A percentile compares a stretch with the other conserved stretches of the same genome.
phyloP scores from a whole-genome alignment of 768 basidiomycete species.

The Trametes maxima region DNA sequence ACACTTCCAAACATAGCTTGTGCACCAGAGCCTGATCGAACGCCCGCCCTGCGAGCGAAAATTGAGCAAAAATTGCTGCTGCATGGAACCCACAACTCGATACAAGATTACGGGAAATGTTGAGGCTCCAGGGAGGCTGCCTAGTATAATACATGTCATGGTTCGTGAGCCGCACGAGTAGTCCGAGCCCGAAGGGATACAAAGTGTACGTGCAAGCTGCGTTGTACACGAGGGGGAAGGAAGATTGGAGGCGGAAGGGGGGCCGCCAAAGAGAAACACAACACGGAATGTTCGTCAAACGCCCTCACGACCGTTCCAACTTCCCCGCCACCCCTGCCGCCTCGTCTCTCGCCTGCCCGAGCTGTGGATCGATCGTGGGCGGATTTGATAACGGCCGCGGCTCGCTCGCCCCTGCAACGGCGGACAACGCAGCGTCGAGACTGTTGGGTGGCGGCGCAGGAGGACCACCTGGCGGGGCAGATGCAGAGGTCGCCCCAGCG shows the following conservation, averaged over 20 bases:
- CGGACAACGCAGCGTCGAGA: conserved; percentile 12
- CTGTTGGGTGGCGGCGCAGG: conserved; percentile 10
- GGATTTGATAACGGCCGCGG: conserved; percentile 10
- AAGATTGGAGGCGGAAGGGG: not conserved
- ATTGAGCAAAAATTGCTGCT: not conserved
- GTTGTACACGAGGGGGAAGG: not conserved
- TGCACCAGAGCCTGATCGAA: not conserved
- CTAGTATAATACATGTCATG: conserved; percentile 11
- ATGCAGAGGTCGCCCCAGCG: conserved; percentile 11
- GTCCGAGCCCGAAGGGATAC: conserved; percentile 7
- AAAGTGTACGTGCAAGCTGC: not conserved
- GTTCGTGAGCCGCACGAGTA: conserved; percentile 7
- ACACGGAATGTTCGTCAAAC: not conserved
- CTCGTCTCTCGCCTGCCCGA: conserved; percentile 39
- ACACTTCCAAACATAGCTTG: too few species aligned
- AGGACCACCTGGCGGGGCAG: conserved; percentile 17
- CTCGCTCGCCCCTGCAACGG: conserved; percentile 6
- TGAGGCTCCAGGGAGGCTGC: too few species aligned
- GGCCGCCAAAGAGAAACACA: not conserved
- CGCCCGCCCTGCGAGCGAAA: not conserved
- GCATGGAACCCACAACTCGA: not conserved
- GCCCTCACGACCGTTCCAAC: conserved; percentile 29
- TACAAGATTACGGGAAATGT: not conserved
- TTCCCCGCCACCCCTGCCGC: conserved; percentile 37
- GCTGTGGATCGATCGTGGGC: conserved; percentile 34